A percentile compares a stretch with the other conserved stretches of the same genome.
Conservation (phyloP, 495 filamentous ascomycete genomes). For the Lophium mytilinum region DNA sequence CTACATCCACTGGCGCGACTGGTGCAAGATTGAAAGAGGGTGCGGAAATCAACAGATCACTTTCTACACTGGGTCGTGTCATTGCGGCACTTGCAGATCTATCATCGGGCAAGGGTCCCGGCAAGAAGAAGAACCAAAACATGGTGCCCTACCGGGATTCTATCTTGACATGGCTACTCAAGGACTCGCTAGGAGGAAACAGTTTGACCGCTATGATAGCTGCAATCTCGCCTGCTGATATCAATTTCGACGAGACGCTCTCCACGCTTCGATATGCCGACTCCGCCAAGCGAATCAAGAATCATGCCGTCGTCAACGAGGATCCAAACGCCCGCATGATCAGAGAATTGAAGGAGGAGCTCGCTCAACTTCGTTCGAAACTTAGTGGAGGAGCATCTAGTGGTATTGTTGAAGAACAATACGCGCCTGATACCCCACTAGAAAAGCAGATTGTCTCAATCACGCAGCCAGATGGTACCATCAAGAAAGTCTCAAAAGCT, state of each 20-base stretch:
- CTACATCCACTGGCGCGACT: slow-evolving; percentile 89
- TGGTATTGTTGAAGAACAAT: slow-evolving; percentile 61
- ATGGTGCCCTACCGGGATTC: slow-evolving; percentile 98
- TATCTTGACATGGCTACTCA: slow-evolving; percentile 91
- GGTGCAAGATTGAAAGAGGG: slow-evolving; percentile 96
- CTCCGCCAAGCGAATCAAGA: slow-evolving; percentile 98
- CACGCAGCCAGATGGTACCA: slow-evolving; percentile 68
- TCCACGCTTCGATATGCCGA: slow-evolving; percentile 95
- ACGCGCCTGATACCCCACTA: slow-evolving; percentile 82
- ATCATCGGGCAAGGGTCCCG: slow-evolving; percentile 47
- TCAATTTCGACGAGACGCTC: slow-evolving; percentile 97
- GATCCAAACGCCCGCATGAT: slow-evolving; percentile 99
- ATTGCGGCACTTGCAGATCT: slow-evolving; percentile 94
- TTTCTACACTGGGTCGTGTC: slow-evolving; percentile 95
- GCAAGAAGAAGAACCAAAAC: slow-evolving; percentile 68
- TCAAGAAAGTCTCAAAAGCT: slow-evolving; percentile 96
- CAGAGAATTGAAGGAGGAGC: slow-evolving; percentile 90
- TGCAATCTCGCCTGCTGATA: slow-evolving; percentile 95
- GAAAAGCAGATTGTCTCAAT: slow-evolving; percentile 97
- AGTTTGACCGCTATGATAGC: slow-evolving; percentile 99
- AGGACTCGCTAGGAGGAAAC: slow-evolving; percentile 96
- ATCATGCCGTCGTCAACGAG: slow-evolving; percentile 98
- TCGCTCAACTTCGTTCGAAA: slow-evolving; percentile 79
- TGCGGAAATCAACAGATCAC: slow-evolving; percentile 94
- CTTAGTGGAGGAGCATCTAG: slow-evolving; percentile 53